These are phyloP conservation scores for Zangia roseola DNA, from an alignment of 768 basidiomycete species.

Conservation along the genomic window DNA sequence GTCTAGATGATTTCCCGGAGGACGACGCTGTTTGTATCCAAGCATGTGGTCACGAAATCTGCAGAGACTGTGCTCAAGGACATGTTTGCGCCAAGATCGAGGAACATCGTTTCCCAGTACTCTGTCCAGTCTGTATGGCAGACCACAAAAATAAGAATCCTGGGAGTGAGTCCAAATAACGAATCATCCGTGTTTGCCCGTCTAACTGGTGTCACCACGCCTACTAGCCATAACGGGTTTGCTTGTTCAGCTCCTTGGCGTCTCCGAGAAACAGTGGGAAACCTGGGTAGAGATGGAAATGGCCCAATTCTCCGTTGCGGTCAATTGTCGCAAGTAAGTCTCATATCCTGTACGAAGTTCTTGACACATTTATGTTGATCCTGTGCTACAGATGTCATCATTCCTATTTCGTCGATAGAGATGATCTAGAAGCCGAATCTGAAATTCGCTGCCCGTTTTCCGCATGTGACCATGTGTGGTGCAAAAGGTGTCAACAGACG, in stretches of 20 bases:
- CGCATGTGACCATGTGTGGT: constrained; percentile 54
- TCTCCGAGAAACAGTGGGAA: constrained; percentile 43
- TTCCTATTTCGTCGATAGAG: constrained; percentile 50
- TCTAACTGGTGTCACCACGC: background rate
- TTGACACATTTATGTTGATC: background rate
- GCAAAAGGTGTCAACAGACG: constrained; percentile 53
- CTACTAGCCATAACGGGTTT: constrained; percentile 37
- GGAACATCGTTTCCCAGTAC: constrained; percentile 56
- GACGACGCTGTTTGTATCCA: constrained; percentile 43
- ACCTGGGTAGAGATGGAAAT: constrained; percentile 49
- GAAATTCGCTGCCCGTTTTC: constrained; percentile 51
- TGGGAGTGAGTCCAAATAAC: constrained; percentile 28
- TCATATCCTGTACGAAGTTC: background rate
- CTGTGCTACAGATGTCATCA: constrained; percentile 39
- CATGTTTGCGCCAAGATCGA: constrained; percentile 48
- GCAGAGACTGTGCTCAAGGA: constrained; percentile 47
- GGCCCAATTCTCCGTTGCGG: constrained; percentile 37
- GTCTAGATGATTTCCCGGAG: constrained; percentile 48
- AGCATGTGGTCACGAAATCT: constrained; percentile 51
- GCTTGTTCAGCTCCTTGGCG: constrained; percentile 42
- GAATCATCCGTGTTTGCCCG: background rate
- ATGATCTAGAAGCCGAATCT: constrained; percentile 40
- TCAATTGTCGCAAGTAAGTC: constrained; percentile 51
- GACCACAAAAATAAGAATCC: constrained; percentile 30
- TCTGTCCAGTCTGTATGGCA: constrained; percentile 56